Conservation (phyloP, 306 rosid species). For the Trifolium dubium region DNA sequence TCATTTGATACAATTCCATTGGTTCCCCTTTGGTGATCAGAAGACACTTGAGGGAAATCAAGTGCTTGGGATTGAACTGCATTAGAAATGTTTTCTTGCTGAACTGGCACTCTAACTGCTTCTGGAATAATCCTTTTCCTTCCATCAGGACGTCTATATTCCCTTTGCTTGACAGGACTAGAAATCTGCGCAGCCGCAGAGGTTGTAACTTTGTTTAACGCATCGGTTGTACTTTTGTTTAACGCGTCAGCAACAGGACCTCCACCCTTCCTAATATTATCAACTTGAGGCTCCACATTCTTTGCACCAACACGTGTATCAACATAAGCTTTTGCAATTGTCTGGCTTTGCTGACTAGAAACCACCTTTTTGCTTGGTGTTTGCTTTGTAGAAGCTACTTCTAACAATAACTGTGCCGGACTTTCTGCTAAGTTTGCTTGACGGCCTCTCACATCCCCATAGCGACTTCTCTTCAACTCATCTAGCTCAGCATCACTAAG, state of each 20-base stretch:
- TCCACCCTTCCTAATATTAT: constrained; percentile 63
- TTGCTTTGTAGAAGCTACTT: constrained; percentile 88
- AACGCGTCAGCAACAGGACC: constrained; percentile 55
- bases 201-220: constrained; percentile 61
- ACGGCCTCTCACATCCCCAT: constrained; percentile 91
- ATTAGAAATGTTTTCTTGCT: constrained; percentile 68
- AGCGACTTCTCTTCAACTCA: constrained; percentile 88
- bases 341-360: constrained; percentile 66
- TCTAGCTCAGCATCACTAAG: constrained; percentile 81
- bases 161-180: constrained; percentile 97
- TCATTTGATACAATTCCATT: constrained; percentile 58
- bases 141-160: constrained; percentile 97
- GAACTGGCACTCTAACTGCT: constrained; percentile 91
- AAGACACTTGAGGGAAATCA: constrained; percentile 62
- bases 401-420: constrained; percentile 93
- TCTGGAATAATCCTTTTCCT: constrained; percentile 98
- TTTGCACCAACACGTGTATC: constrained; percentile 57
- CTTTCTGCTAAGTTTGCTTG: constrained; percentile 92
- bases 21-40: constrained; percentile 68
- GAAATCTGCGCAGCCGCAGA: constrained; percentile 67
- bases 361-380: constrained; percentile 65
- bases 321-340: constrained; percentile 54
- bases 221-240: constrained; percentile 12
- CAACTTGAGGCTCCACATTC: constrained; percentile 65
- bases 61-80: constrained; percentile 60